Evolutionary conservation across 176 grass and related monocot species (phyloP).

Genomic region (Poa pratensis): DNA sequence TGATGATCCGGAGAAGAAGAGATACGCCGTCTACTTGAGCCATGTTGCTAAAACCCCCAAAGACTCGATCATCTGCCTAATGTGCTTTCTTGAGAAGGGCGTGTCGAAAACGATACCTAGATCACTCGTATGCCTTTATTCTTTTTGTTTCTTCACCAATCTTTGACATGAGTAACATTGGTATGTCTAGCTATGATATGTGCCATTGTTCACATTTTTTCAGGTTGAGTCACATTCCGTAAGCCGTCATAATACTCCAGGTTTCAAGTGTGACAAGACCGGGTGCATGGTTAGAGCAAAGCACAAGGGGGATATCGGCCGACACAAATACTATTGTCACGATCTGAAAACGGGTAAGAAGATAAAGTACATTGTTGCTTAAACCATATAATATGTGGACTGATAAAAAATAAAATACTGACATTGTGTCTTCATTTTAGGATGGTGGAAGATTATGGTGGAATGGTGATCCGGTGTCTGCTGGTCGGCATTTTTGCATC

Average conservation of each 20-base stretch:
- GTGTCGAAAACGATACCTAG: neutral
- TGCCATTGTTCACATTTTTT: neutral
- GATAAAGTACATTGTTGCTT: neutral
- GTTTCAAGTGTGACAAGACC: neutral
- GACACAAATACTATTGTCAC: neutral
- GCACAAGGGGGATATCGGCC: neutral
- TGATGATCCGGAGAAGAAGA: neutral
- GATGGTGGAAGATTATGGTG: constrained; percentile 6
- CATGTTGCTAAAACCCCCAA: neutral
- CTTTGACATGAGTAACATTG: neutral
- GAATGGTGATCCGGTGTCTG: neutral
- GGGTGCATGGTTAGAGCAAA: neutral
- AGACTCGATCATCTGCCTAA: neutral
- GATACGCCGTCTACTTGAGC: neutral
- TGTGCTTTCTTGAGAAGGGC: neutral
- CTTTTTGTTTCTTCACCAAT: neutral
- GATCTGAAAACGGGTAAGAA: neutral
- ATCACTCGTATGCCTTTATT: neutral
- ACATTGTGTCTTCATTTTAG: neutral
- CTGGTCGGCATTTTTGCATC: neutral
- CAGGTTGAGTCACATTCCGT: neutral
- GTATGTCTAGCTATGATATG: neutral
- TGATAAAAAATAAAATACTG: neutral
- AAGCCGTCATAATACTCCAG: neutral
- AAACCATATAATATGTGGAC: neutral